Base-by-base conservation (phyloP, 768 basidiomycete genomes). In the Asterophora parasitica region DNA sequence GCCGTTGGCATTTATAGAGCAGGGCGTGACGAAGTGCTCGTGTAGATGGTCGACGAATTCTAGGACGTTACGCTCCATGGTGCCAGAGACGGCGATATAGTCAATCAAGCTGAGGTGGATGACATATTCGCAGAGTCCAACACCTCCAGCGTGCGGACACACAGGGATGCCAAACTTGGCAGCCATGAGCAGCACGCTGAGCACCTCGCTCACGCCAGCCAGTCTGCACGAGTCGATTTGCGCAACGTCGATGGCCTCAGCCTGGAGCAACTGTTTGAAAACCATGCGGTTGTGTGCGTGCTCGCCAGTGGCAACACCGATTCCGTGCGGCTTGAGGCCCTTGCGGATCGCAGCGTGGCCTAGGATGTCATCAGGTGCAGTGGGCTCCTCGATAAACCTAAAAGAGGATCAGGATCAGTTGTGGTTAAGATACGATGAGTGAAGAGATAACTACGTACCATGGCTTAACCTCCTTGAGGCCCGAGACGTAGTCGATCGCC, bases 201-300 rank as follows among this genome's bases (percentile, higher is more conserved):
- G 70, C n/a, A 95, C 87, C 71, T 95, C 93, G 60, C 85, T 93
- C 26, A 97, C 92, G 42, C 94, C 94, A 4, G 89, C 92, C 16
- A 96, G 72, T 41, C 94, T 81, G 68, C 94, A 96, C 16, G 90
- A 89, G 68, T 97, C 94, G 58, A 97, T 93, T 62, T 97, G 94
- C 55, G 82, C 85, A 20, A 96, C 94, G 58, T 98, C 94, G 61
- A 98, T 92, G 4, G 94, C 93, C 23, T 91, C 82, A 0, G 83
- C 83, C 58, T 92, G 91, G 10, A 97, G 74, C 6, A 96, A 74
- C 63, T 95, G 94, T 69, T 95, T 95, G 78, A 95, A 95, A n/a
- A 88, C 77, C 77, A 94, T 91, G 42, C 88, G 78, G 66, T 95
- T 95, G 64, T 96, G 92, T 1, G 89, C 92, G 57, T 95, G 92